A percentile compares a stretch with the other conserved stretches of the same genome.
Evolutionary conservation across 345 rosid genomes (phyloP).

Genomic region (Gossypium sturtianum): DNA sequence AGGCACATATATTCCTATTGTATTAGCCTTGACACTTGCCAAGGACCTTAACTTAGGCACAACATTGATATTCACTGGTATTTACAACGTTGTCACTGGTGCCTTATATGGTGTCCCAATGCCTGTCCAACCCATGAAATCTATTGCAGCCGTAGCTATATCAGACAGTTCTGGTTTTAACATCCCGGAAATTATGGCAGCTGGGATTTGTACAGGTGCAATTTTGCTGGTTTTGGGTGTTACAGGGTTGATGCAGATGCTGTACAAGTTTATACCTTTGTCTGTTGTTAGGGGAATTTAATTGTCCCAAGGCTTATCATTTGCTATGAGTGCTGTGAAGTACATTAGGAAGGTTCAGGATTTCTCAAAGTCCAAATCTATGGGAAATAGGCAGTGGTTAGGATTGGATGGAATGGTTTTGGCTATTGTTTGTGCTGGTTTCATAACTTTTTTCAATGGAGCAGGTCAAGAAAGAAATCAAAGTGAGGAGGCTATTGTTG

Average conservation of each 20-base stretch:
- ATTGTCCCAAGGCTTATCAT: constrained; percentile 76
- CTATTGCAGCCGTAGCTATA: constrained; percentile 78
- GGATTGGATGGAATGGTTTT: constrained; percentile 78
- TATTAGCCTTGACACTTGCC: constrained; percentile 72
- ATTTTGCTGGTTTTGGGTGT: constrained; percentile 51
- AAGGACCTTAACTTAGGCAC: constrained; percentile 73
- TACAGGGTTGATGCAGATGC: constrained; percentile 72
- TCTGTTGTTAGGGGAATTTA: constrained; percentile 84
- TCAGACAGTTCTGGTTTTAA: constrained; percentile 46
- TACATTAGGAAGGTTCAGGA: constrained; percentile 54
- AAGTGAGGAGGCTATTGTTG: neutral
- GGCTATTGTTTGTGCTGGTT: constrained; percentile 55
- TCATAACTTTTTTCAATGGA: constrained; percentile 54
- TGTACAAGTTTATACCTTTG: constrained; percentile 55
- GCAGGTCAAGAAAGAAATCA: constrained; percentile 41
- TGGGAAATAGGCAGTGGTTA: constrained; percentile 57
- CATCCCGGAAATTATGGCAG: constrained; percentile 76
- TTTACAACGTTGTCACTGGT: constrained; percentile 70
- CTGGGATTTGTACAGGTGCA: constrained; percentile 73
- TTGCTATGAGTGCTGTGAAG: constrained; percentile 73
- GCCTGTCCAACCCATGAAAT: constrained; percentile 95
- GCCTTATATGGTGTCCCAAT: constrained; percentile 78
- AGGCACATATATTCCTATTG: constrained; percentile 82
- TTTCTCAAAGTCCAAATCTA: constrained; percentile 58
- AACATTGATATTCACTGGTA: constrained; percentile 66